Evolutionary conservation across 495 filamentous ascomycete genomes (phyloP).

Genomic region (Entonaema liquescens): DNA sequence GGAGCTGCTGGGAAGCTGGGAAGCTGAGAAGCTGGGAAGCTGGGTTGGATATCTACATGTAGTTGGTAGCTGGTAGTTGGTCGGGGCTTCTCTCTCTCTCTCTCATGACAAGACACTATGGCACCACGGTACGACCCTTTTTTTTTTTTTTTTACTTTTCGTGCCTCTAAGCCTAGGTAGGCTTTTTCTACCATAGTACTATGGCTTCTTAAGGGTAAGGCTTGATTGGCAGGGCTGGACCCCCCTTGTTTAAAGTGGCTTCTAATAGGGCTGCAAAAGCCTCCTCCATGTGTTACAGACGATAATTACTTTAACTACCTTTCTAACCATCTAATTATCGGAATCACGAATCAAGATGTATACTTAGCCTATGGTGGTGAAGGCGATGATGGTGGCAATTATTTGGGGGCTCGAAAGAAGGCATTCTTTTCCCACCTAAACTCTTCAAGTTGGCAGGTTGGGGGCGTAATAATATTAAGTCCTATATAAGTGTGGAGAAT

Average conservation of each 20-base stretch:
- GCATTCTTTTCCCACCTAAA: neutral
- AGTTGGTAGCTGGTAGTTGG: conserved; percentile 1
- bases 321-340: too few relatives aligned
- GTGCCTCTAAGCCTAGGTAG: neutral
- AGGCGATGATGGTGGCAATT: neutral
- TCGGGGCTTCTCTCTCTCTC: conserved; percentile 17
- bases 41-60: conserved; percentile 9
- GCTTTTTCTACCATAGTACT: too few relatives aligned
- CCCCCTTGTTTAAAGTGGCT: neutral
- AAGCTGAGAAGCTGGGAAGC: neutral
- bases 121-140: neutral
- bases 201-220: too few relatives aligned
- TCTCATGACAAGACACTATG: conserved; percentile 10
- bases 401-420: conserved; percentile 21
- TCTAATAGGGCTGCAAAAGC: neutral
- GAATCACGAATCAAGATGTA: too few relatives aligned
- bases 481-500: conserved; percentile 27
- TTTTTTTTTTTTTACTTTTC: neutral
- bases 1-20: conserved; percentile 17
- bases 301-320: too few relatives aligned
- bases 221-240: neutral
- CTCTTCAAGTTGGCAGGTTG: conserved; percentile 5
- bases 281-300: too few relatives aligned
- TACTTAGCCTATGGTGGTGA: conserved; percentile 5
- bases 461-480: conserved; percentile 30